Evolutionary conservation across 163 green algal species (phyloP).

Genomic region (Chlorella variabilis): DNA sequence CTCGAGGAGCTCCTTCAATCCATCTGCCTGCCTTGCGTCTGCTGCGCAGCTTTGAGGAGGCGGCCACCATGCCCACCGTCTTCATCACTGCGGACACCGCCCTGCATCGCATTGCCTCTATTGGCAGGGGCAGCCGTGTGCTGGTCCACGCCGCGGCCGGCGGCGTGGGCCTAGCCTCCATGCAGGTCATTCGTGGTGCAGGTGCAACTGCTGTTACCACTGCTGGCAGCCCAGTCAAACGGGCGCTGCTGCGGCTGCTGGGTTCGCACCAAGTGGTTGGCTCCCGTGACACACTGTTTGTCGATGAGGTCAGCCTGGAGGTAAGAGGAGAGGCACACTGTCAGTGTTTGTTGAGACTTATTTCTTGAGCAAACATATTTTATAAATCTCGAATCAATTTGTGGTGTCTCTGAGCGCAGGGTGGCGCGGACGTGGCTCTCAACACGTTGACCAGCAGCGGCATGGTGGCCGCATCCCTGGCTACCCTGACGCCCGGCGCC

Average conservation of each 20-base stretch:
- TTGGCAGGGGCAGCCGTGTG: slow-evolving; percentile 41
- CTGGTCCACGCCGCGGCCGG: slow-evolving; percentile 80
- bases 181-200: slow-evolving; percentile 55
- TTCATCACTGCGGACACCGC: slow-evolving; percentile 59
- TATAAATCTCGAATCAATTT: too few species aligned
- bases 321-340: neutral
- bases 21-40: too few species aligned
- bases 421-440: slow-evolving; percentile 66
- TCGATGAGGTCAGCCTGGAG: slow-evolving; percentile 46
- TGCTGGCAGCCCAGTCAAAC: slow-evolving; percentile 79
- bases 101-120: slow-evolving; percentile 26
- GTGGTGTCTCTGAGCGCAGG: slow-evolving; percentile 8
- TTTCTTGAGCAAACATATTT: too few species aligned
- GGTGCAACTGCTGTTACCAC: slow-evolving; percentile 58
- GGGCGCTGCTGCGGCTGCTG: slow-evolving; percentile 49
- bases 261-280: slow-evolving; percentile 43
- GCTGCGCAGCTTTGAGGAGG: slow-evolving; percentile 44
- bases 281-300: slow-evolving; percentile 74
- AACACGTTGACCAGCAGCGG: slow-evolving; percentile 86
- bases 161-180: slow-evolving; percentile 81
- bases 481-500: slow-evolving; percentile 59
- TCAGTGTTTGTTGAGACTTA: neutral
- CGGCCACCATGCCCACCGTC: slow-evolving; percentile 60
- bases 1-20: too few species aligned
- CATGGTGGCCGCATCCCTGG: slow-evolving; percentile 77